Evolutionary conservation across 2,329 filamentous ascomycete genomes (phyloP), one percentile per base, ranked within the genome.

Genomic region (Colletotrichum cereale): DNA sequence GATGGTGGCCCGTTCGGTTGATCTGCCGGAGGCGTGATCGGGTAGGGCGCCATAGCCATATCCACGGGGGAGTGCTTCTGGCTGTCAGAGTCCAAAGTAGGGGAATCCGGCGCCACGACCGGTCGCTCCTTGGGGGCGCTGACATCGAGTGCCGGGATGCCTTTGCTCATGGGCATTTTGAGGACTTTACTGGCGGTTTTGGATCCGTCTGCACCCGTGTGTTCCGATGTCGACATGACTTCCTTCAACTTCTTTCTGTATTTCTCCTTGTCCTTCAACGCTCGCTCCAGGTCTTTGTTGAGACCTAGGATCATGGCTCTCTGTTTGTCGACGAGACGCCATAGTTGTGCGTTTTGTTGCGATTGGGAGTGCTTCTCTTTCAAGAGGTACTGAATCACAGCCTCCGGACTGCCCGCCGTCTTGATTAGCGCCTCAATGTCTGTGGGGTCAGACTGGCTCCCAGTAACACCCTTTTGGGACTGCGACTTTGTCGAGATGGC

Each of bases 271-370:
- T 98, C 96, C 79, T 97, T 97, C 74, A 97, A 82, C 1, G 95
- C 91, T 63, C 93, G 90, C 81, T 98, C 96, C 16, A 99, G 85
- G 79, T 99, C 96, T 80, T 96, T 97, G 79, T 98, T 98, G 73
- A 99, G 86, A 10, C 95, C 96, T 26, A 97, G 82, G 66, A 99
- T 95, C 91, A 99, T 95, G 21, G 94, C 91, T 73, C 96, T 89
- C 81, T 99, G 96, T 84, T 99, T 98, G 80, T 98, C 96, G 61
- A 99, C 95, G 57, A 99, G 84, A 62, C 95, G 92, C 96, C 96
- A 99, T 77, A 99, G 84, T 80, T 99, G 96, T 24, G 91, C 87
- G 79, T 98, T 98, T 79, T 98, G 96, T 75, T 94, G 92, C 6
- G 93, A 90, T 66, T 95, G 93, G 60, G 94, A 93, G 74, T 96